These are phyloP conservation scores for Fusarium pilosicola DNA, from an alignment of 2,329 filamentous ascomycete species.

Conservation along the genomic window DNA sequence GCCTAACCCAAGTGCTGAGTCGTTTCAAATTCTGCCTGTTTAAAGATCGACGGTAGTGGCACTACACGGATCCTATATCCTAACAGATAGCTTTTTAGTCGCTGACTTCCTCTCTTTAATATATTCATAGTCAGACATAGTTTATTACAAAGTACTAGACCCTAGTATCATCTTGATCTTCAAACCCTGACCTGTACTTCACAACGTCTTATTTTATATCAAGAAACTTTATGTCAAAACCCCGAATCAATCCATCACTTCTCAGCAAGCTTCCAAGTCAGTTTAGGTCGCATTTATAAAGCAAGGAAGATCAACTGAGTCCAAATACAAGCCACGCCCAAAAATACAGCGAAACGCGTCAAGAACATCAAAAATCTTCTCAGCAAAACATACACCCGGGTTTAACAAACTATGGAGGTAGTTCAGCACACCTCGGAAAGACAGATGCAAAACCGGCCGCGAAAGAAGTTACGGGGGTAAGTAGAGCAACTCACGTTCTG, in stretches of 20 bases:
- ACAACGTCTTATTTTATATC: rapidly evolving
- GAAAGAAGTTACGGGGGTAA: too few species aligned
- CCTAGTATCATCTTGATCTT: rapidly evolving
- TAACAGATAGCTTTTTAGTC: rapidly evolving
- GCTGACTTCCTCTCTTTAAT: rapidly evolving
- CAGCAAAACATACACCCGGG: not conserved
- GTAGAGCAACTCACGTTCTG: too few species aligned
- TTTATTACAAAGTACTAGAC: rapidly evolving
- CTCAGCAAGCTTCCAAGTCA: not conserved
- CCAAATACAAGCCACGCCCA: not conserved
- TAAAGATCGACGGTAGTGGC: not conserved
- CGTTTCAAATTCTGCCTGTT: not conserved
- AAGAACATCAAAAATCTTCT: not conserved
- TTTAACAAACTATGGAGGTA: not conserved
- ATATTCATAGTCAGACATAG: rapidly evolving
- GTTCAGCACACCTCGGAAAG: not conserved
- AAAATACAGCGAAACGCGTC: rapidly evolving
- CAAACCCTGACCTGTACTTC: rapidly evolving
- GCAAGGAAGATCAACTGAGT: rapidly evolving
- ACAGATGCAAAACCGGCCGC: too few species aligned
- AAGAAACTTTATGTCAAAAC: rapidly evolving
- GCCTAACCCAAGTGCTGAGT: not conserved
- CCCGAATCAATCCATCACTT: not conserved
- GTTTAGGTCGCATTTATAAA: rapidly evolving
- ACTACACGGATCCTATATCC: rapidly evolving